Evolutionary conservation across 306 rosid species (phyloP), one percentile per base, ranked within the genome.

Genomic region (Alnus rubra): DNA sequence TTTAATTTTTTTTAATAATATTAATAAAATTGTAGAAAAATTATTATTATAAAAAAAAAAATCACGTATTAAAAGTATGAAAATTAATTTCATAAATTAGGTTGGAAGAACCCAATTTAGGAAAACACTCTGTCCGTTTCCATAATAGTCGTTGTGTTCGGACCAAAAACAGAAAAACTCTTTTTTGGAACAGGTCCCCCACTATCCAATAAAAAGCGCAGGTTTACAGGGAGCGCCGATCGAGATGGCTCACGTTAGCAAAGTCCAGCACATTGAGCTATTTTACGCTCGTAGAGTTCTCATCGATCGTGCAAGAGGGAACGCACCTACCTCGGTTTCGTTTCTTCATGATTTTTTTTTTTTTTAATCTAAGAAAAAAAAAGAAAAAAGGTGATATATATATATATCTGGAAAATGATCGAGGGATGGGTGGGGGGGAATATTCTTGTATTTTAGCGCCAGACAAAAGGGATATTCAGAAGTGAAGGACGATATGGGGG

Each of bases 401-500:
- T 4, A 39, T 39, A 39, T 39, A 42, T 42, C 45, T 7, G 7
- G 45, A 42, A 42, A 42, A 42, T 42, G 45, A 42, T n/a, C n/a
- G 69, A 59, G 70, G 73, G 76, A 47, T 64, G 69, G 6, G 74
- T 62, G 7, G 82, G 51, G 60, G 79, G 64, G 98, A 93, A 93
- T 91, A 93, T 88, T 93, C 98, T 77, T 82, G 62, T 15, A 35
- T 50, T 63, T 76, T 80, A 76, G 83, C 82, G 87, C 86, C 87
- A 85, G 93, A 86, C 90, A 89, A 78, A 90, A 89, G 86, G 98
- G 97, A 94, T 94, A 92, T 94, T 88, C 98, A 92, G 84, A 86
- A 23, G 28, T 23, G 28, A 23, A 75, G 90, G 73, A 78, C 71
- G 86, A 88, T 85, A 83, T 70, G 39, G 68, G 68, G 74, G 92